phyloP scores from a whole-genome alignment of 2,329 filamentous ascomycete species.

The Dactylellina leptospora region DNA sequence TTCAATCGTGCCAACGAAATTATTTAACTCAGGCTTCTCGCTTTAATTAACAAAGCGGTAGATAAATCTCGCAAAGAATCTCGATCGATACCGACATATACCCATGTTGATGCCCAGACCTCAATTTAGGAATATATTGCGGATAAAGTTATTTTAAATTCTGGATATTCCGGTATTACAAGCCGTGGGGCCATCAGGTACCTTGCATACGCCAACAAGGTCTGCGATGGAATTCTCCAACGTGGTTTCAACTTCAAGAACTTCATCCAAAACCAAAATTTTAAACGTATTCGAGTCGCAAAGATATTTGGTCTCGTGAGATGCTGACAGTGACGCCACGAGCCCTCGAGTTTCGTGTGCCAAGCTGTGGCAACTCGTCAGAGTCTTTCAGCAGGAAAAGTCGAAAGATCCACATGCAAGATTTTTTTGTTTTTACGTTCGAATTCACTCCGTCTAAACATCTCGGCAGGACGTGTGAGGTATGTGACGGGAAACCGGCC shows the following conservation, averaged over 20 bases:
- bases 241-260: not conserved
- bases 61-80: too few species aligned
- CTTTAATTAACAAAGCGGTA: too few species aligned
- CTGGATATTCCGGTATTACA: not conserved
- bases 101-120: not conserved
- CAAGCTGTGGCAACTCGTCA: slow-evolving; percentile 46
- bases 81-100: too few species aligned
- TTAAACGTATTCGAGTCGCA: too few species aligned
- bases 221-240: not conserved
- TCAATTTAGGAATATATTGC: slow-evolving; percentile 2
- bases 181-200: too few species aligned
- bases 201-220: slow-evolving; percentile 11
- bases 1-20: too few species aligned
- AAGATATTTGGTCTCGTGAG: not conserved
- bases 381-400: slow-evolving; percentile 30
- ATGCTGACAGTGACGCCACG: slow-evolving; percentile 25
- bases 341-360: slow-evolving; percentile 22
- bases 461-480: slow-evolving; percentile 23
- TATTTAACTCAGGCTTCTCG: too few species aligned
- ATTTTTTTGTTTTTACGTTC: slow-evolving; percentile 3
- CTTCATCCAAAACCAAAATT: too few species aligned
- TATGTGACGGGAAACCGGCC: slow-evolving; percentile 52
- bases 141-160: not conserved
- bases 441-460: slow-evolving; percentile 25
- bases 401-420: slow-evolving; percentile 43